Percentiles rank a stretch among this genome's conserved stretches.
These are phyloP conservation scores for Vigna trinervia DNA, from an alignment of 306 rosid genomes.

Conservation along the genomic window DNA sequence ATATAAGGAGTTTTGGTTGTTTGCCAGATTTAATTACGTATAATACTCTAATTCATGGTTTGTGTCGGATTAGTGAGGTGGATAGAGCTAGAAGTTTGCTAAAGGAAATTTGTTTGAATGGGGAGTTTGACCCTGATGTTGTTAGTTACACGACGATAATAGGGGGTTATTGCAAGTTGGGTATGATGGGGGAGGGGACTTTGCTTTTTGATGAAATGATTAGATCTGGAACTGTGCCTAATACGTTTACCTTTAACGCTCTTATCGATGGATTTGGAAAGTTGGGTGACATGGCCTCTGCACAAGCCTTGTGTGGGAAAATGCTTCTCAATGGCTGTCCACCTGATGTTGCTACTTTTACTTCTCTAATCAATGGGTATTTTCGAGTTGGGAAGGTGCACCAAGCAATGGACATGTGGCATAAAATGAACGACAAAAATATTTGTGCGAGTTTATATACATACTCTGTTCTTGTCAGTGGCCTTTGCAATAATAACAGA, in stretches of 20 bases:
- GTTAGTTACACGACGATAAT: constrained; percentile 6
- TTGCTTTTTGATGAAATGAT: constrained; percentile 5
- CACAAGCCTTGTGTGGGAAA: not conserved
- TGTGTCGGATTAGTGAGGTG: constrained; percentile 2
- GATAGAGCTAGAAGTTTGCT: constrained; percentile 10
- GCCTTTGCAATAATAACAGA: constrained; percentile 22
- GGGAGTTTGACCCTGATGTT: constrained; percentile 8
- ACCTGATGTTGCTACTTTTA: constrained; percentile 21
- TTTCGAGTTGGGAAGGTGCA: constrained; percentile 22
- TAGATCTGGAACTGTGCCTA: constrained; percentile 11
- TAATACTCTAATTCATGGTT: constrained; percentile 12
- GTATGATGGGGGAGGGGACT: not conserved
- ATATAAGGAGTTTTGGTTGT: constrained; percentile 23
- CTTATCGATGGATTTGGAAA: constrained; percentile 19
- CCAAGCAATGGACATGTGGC: constrained; percentile 12
- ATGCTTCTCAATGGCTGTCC: not conserved
- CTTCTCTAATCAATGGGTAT: constrained; percentile 21
- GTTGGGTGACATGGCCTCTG: constrained; percentile 21
- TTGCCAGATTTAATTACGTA: not conserved
- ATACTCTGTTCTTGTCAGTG: constrained; percentile 20
- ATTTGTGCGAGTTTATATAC: not conserved
- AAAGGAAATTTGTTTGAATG: not conserved
- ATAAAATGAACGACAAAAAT: not conserved
- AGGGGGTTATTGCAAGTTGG: constrained; percentile 16
- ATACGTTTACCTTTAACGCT: constrained; percentile 3